Evolutionary conservation across 345 rosid genomes (phyloP).

Genomic region (Lepidium africanum): DNA sequence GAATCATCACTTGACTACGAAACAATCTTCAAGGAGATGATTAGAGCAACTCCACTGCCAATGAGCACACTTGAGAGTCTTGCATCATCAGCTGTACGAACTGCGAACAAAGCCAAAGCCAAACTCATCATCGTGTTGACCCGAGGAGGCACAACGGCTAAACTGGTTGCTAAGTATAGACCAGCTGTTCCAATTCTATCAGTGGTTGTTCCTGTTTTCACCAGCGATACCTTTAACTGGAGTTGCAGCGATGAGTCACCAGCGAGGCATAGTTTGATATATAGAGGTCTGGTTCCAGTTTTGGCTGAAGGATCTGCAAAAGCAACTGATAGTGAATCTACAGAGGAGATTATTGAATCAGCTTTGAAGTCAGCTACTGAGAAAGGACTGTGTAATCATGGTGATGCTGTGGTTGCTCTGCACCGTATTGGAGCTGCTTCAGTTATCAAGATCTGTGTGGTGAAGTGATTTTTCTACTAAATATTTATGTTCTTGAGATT

Average conservation of each 20-base stretch:
- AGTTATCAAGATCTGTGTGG: constrained; percentile 19
- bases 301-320: constrained; percentile 9
- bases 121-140: constrained; percentile 13
- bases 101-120: constrained; percentile 4
- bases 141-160: constrained; percentile 16
- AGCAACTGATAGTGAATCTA: constrained; percentile 15
- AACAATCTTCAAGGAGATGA: constrained; percentile 14
- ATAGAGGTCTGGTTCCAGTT: constrained; percentile 10
- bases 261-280: constrained; percentile 14
- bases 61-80: constrained; percentile 19
- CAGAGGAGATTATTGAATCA: constrained; percentile 5
- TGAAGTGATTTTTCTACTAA: background rate
- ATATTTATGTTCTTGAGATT: background rate
- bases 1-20: constrained; percentile 12
- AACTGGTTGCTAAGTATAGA: constrained; percentile 15
- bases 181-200: constrained; percentile 22
- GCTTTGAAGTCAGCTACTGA: constrained; percentile 2
- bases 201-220: constrained; percentile 40
- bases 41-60: constrained; percentile 10
- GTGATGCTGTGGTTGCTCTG: constrained; percentile 15
- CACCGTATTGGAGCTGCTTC: constrained; percentile 18
- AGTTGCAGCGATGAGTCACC: constrained; percentile 45
- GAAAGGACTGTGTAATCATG: constrained; percentile 16
- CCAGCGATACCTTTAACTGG: constrained; percentile 48
- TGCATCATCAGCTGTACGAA: constrained; percentile 17